Base-by-base conservation (phyloP, 352 stramenopile species). In the Globisporangium splendens region DNA sequence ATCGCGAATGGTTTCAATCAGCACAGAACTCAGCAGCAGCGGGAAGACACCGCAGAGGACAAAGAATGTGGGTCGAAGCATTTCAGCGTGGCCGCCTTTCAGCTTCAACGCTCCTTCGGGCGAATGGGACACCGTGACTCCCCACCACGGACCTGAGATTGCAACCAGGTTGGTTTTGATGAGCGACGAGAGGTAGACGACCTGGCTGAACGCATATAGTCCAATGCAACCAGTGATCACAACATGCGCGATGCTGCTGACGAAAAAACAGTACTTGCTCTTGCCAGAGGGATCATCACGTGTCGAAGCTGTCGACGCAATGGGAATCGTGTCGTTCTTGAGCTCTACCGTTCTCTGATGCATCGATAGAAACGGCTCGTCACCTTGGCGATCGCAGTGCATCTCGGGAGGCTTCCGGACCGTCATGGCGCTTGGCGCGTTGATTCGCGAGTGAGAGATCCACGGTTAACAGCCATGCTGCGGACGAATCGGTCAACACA, bases 51-150 rank as follows among this genome's bases (percentile, higher is more conserved):
- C 66, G 48, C 70, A 82, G 35, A 87, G 14, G 14, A 86, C 58
- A 43, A 91, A 82, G 57, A 83, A 88, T 11, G 65, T 77, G 8
- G 74, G 65, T 8, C 64, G 65, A 11, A 79, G 62, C 70, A 91
- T 86, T 55, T 91, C 82, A 18, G 69, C 70, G 55, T 84, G 73
- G 4, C 60, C 61, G 3, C 68, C 70, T 47, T 50, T 61, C 8
- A 62, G 64, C 17, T 64, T 56, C 39, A 63, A 53, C 11, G 64
- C 65, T 4, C 62, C 60, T 4, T n/a, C 14, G 2, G 46, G n/a
- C 11, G 41, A 38, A 14, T 38, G 39, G 18, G 20, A 46, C 15
- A 70, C 39, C 14, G 69, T 58, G 14, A 74, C 57, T 8, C 65
- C 54, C 50, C 70, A 72, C 22, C 69, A 77, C 22, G 70, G 59